Conservation (phyloP, 768 basidiomycete genomes). For the Panaeolus papilionaceus region DNA sequence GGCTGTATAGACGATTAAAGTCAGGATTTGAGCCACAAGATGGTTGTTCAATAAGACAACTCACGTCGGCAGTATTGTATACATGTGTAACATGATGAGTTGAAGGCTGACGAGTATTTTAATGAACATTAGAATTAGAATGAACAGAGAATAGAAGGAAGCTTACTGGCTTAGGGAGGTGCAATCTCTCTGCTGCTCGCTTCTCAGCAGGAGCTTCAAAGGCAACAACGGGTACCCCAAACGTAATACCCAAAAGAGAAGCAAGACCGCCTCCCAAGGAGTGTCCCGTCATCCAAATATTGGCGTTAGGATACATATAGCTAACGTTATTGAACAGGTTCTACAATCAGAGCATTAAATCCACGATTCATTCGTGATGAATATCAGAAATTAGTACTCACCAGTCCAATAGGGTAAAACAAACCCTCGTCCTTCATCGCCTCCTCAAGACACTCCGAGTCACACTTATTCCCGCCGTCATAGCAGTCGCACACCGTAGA, state of each 20-base stretch:
- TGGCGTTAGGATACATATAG: conserved; percentile 86
- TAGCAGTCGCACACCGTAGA: conserved; percentile 91
- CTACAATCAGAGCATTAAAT: conserved; percentile 42
- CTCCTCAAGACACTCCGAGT: conserved; percentile 79
- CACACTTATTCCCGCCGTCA: conserved; percentile 75
- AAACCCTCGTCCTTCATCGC: conserved; percentile 84
- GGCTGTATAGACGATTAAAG: conserved; percentile 50
- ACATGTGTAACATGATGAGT: conserved; percentile 83
- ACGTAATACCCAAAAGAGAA: conserved; percentile 85
- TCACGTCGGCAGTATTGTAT: conserved; percentile 87
- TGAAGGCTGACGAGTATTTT: conserved; percentile 54
- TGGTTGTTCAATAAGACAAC: conserved; percentile 23
- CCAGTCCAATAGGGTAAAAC: conserved; percentile 88
- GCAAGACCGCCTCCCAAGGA: conserved; percentile 89
- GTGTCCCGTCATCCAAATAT: conserved; percentile 87
- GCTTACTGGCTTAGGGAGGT: conserved; percentile 85
- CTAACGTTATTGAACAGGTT: conserved; percentile 93
- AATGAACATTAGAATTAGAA: not conserved
- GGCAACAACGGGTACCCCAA: conserved; percentile 90
- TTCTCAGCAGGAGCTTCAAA: conserved; percentile 87
- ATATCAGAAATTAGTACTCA: conserved; percentile 43
- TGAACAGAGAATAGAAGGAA: not conserved
- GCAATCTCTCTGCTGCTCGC: conserved; percentile 75
- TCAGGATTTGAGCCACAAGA: not conserved
- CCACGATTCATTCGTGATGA: not conserved